A percentile compares a stretch with the other conserved stretches of the same genome.
Conservation (phyloP, 2,329 filamentous ascomycete species). For the Pestalotiopsis fici region DNA sequence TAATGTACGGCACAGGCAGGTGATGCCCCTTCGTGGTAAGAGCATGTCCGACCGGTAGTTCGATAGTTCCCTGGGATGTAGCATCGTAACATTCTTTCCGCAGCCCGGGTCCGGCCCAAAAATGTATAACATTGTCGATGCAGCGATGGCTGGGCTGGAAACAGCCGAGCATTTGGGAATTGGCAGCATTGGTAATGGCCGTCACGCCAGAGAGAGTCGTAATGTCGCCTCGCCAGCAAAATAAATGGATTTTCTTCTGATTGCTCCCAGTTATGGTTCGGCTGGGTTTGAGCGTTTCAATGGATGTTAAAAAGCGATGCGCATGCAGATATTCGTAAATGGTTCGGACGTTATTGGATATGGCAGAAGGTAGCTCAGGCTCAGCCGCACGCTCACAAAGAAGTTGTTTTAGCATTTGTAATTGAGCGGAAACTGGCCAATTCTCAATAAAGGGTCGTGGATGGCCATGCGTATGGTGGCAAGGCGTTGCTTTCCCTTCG, state of each 20-base stretch:
- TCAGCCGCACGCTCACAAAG: neutral
- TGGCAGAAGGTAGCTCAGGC: neutral
- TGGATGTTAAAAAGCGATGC: neutral
- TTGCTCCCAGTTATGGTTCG: neutral
- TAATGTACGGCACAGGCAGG: slow-evolving; percentile 27
- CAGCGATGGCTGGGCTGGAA: slow-evolving; percentile 33
- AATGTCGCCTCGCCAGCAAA: slow-evolving; percentile 34
- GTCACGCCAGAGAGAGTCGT: slow-evolving; percentile 29
- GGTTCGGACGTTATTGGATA: neutral
- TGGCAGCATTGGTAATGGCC: slow-evolving; percentile 36
- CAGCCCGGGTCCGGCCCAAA: slow-evolving; percentile 29
- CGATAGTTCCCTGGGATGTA: slow-evolving; percentile 22
- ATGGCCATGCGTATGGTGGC: neutral
- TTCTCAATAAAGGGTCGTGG: neutral
- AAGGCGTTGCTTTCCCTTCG: neutral
- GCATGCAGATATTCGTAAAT: neutral
- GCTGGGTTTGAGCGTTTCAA: neutral
- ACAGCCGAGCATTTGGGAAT: slow-evolving; percentile 33
- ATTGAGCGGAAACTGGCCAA: neutral
- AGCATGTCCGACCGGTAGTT: slow-evolving; percentile 25
- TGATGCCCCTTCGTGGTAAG: slow-evolving; percentile 20
- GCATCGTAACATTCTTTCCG: slow-evolving; percentile 28
- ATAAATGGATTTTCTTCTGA: slow-evolving; percentile 11
- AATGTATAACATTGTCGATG: slow-evolving; percentile 37
- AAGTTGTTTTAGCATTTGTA: neutral